phyloP scores from a whole-genome alignment of 164 flowering plant species.

The Protea cynaroides region DNA sequence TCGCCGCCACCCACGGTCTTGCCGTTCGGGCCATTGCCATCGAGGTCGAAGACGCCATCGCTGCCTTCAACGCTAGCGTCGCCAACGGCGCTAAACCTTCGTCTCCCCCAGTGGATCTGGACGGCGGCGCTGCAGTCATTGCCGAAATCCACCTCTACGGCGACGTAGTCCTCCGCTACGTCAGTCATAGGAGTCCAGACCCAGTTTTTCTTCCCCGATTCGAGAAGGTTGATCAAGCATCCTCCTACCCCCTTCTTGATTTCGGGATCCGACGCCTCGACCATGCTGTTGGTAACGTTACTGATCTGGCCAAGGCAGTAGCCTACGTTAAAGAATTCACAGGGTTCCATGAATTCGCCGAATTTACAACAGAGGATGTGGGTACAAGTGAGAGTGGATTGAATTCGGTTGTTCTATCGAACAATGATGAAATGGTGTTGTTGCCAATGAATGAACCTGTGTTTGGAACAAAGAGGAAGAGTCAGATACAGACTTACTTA shows the following conservation, averaged over 20 bases:
- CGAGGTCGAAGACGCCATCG: slow-evolving; percentile 56
- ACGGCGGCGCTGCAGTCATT: slow-evolving; percentile 12
- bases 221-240: slow-evolving; percentile 26
- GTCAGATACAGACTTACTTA: slow-evolving; percentile 86
- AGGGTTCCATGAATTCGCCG: slow-evolving; percentile 88
- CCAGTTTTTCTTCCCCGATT: slow-evolving; percentile 55
- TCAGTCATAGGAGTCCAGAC: slow-evolving; percentile 30
- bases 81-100: slow-evolving; percentile 50
- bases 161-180: slow-evolving; percentile 58
- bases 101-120: slow-evolving; percentile 28
- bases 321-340: slow-evolving; percentile 55
- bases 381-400: slow-evolving; percentile 87
- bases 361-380: slow-evolving; percentile 84
- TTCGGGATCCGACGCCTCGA: slow-evolving; percentile 70
- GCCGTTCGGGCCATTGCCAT: slow-evolving; percentile 62
- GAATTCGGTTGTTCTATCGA: slow-evolving; percentile 74
- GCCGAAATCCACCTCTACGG: slow-evolving; percentile 64
- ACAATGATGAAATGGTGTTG: slow-evolving; percentile 69
- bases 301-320: slow-evolving; percentile 49
- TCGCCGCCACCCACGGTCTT: slow-evolving; percentile 63
- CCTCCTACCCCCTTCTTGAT: slow-evolving; percentile 35
- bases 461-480: slow-evolving; percentile 77
- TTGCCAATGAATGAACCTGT: slow-evolving; percentile 90
- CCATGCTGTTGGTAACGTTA: slow-evolving; percentile 84
- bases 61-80: slow-evolving; percentile 40